Evolutionary conservation across 192 early-diverging fungal species (phyloP).

Genomic region (Rhizophagus prolifer): DNA sequence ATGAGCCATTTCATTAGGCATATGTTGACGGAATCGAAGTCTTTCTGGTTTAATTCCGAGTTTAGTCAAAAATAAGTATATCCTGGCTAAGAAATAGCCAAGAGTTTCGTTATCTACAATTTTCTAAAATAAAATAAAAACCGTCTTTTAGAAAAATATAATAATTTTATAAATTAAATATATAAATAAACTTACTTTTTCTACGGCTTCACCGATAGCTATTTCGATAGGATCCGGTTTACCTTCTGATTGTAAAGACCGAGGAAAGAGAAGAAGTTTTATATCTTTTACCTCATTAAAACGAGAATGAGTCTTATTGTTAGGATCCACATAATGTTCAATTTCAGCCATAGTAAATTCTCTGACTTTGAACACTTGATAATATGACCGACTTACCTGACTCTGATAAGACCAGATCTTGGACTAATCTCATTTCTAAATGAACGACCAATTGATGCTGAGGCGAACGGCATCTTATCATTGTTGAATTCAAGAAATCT

Average conservation of each 20-base stretch:
- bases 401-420: conserved; percentile 89
- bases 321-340: conserved; percentile 98
- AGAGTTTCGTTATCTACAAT: conserved; percentile 97
- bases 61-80: conserved; percentile 84
- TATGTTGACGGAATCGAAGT: conserved; percentile 97
- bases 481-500: conserved; percentile 96
- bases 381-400: conserved; percentile 59
- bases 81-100: conserved; percentile 97
- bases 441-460: conserved; percentile 94
- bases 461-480: conserved; percentile 98
- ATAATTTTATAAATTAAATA: conserved; percentile 2
- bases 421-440: conserved; percentile 99
- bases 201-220: conserved; percentile 91
- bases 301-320: conserved; percentile 87
- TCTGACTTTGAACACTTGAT: conserved; percentile 38
- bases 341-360: conserved; percentile 99
- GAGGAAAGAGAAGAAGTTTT: conserved; percentile 76
- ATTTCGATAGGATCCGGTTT: conserved; percentile 67
- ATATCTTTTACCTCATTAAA: conserved; percentile 85
- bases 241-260: conserved; percentile 73
- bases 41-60: conserved; percentile 86
- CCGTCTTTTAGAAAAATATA: not conserved
- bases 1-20: conserved; percentile 99
- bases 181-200: conserved; percentile 46
- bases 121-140: conserved; percentile 43